Conservation (phyloP, 73 alveolate genomes). For the Tetrahymena thermophila region DNA sequence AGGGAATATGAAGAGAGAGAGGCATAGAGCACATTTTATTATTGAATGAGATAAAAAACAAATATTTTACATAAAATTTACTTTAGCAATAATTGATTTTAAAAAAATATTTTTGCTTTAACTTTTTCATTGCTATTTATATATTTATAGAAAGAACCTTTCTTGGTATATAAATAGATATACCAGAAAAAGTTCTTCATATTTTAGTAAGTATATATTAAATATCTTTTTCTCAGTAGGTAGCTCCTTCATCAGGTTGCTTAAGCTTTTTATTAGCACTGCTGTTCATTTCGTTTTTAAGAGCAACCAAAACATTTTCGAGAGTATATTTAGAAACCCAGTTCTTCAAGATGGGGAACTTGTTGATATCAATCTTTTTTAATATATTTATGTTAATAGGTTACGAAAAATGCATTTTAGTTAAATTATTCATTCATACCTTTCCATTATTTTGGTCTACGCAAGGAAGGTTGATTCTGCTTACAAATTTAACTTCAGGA, state of each 20-base stretch:
- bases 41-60: background rate
- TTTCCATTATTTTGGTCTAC: conserved; percentile 70
- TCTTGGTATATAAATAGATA: background rate
- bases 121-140: background rate
- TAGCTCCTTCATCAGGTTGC: conserved; percentile 72
- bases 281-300: conserved; percentile 66
- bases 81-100: background rate
- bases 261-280: conserved; percentile 63
- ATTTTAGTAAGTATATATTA: background rate
- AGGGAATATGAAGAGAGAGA: too few species aligned
- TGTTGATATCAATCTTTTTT: conserved; percentile 50
- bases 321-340: conserved; percentile 51
- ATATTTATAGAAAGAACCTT: background rate
- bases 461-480: conserved; percentile 84
- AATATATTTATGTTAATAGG: too few species aligned
- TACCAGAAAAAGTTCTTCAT: background rate
- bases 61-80: background rate
- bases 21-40: background rate
- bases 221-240: conserved; percentile 35
- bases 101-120: background rate
- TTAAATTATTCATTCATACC: background rate
- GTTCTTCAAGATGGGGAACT: conserved; percentile 47
- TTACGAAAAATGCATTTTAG: background rate
- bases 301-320: conserved; percentile 58
- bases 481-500: conserved; percentile 74